These are phyloP conservation scores for Emericellopsis atlantica DNA, from an alignment of 2,329 filamentous ascomycete species.

Conservation along the genomic window DNA sequence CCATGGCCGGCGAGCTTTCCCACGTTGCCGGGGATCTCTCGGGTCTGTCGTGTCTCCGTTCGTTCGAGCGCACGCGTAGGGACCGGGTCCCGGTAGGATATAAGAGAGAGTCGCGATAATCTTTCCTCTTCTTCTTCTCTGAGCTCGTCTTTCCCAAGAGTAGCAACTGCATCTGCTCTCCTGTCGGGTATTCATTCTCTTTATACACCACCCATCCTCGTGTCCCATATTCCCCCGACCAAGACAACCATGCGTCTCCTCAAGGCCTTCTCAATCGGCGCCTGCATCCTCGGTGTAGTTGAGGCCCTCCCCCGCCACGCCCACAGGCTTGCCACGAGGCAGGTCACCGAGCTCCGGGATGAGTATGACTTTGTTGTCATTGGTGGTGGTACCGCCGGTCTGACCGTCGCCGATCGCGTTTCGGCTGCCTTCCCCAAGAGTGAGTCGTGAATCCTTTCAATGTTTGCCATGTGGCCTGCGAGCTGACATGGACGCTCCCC, in stretches of 20 bases:
- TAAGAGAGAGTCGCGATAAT: too few species aligned
- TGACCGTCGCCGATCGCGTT: constrained; percentile 19
- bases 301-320: constrained; percentile 8
- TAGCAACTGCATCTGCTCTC: not conserved
- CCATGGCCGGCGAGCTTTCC: too few species aligned
- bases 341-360: constrained; percentile 12
- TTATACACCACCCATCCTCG: not conserved
- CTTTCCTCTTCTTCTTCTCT: not conserved
- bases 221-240: constrained; percentile 1
- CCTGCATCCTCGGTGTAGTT: constrained; percentile 7
- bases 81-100: too few species aligned
- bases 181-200: not conserved
- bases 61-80: too few species aligned
- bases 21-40: too few species aligned
- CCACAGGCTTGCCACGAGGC: constrained; percentile 7
- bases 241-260: constrained; percentile 7
- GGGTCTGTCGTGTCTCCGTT: too few species aligned
- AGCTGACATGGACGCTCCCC: too few species aligned
- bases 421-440: constrained; percentile 14
- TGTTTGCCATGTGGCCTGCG: too few species aligned
- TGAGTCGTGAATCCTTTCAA: constrained; percentile 2
- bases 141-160: not conserved
- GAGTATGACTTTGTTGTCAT: constrained; percentile 17
- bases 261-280: constrained; percentile 7
- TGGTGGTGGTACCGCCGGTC: constrained; percentile 17